Evolutionary conservation across 495 filamentous ascomycete genomes (phyloP).

Genomic region (Penicillium steckii): DNA sequence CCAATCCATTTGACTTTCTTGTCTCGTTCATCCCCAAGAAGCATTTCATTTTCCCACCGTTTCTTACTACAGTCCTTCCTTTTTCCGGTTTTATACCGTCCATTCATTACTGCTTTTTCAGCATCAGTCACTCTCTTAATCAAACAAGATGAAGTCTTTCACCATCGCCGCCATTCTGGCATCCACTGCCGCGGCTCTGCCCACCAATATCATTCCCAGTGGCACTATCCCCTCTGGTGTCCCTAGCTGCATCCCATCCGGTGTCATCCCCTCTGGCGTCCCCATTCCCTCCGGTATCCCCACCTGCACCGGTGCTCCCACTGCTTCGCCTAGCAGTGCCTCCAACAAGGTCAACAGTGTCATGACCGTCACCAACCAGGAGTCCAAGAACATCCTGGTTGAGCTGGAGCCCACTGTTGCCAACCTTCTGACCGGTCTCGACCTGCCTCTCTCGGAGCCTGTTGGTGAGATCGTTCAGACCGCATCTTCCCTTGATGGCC

Average conservation of each 20-base stretch:
- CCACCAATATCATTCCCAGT: constrained; percentile 13
- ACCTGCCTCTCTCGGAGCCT: constrained; percentile 10
- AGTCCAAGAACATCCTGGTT: constrained; percentile 16
- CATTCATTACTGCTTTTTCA: constrained; percentile 25
- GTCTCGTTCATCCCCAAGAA: constrained; percentile 15
- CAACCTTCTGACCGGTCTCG: constrained; percentile 13
- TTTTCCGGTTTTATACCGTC: constrained; percentile 25
- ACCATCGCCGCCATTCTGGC: constrained; percentile 25
- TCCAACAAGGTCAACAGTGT: constrained; percentile 11
- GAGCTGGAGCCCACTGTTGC: constrained; percentile 19
- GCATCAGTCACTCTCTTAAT: constrained; percentile 20
- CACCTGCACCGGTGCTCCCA: constrained; percentile 7
- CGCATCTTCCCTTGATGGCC: constrained; percentile 11
- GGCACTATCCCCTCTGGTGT: constrained; percentile 11
- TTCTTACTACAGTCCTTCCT: constrained; percentile 22
- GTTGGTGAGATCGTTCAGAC: constrained; percentile 19
- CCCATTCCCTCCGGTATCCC: constrained; percentile 12
- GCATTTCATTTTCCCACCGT: constrained; percentile 14
- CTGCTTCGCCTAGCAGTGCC: background rate
- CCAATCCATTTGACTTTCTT: constrained; percentile 5
- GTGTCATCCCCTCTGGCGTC: constrained; percentile 10
- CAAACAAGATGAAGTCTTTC: constrained; percentile 27
- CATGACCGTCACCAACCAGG: constrained; percentile 21
- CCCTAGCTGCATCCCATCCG: constrained; percentile 17
- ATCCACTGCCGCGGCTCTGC: constrained; percentile 22